Evolutionary conservation across 148 eudicot species (phyloP).

Genomic region (Camellia granthamiana): DNA sequence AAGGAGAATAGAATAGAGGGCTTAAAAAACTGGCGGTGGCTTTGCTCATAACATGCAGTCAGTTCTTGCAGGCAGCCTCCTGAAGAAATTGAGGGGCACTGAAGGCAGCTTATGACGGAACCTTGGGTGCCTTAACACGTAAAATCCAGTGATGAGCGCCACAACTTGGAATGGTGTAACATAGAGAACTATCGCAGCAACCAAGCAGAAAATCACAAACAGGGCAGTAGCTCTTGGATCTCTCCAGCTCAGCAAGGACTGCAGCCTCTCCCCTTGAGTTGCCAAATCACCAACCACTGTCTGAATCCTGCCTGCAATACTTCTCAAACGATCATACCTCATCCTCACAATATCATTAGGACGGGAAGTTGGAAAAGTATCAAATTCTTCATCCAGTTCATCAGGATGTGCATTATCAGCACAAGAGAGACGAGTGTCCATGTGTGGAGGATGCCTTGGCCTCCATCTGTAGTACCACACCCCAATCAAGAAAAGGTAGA

Average conservation of each 20-base stretch:
- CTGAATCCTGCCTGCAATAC: conserved; percentile 26
- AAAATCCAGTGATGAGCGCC: conserved; percentile 20
- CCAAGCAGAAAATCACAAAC: conserved; percentile 18
- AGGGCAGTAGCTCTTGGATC: conserved; percentile 24
- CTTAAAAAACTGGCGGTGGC: neutral
- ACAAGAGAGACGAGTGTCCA: conserved; percentile 28
- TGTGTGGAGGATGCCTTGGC: conserved; percentile 20
- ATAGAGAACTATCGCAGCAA: conserved; percentile 23
- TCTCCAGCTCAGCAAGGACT: conserved; percentile 26
- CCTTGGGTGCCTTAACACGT: conserved; percentile 24
- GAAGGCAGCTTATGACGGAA: conserved; percentile 27
- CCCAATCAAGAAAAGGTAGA: conserved; percentile 23
- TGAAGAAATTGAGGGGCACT: conserved; percentile 26
- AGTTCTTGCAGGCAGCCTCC: conserved; percentile 24
- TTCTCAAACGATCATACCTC: conserved; percentile 25
- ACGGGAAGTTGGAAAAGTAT: conserved; percentile 24
- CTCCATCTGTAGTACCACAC: conserved; percentile 28
- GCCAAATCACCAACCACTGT: conserved; percentile 26
- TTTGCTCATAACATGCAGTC: conserved; percentile 23
- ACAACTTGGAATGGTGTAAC: conserved; percentile 27
- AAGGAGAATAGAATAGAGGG: neutral
- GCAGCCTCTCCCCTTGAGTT: conserved; percentile 24
- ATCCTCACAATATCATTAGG: conserved; percentile 23
- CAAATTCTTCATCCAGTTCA: conserved; percentile 26
- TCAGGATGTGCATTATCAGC: conserved; percentile 23